Base-by-base conservation (phyloP, 2,329 filamentous ascomycete genomes). In the Verticillium dahliae region DNA sequence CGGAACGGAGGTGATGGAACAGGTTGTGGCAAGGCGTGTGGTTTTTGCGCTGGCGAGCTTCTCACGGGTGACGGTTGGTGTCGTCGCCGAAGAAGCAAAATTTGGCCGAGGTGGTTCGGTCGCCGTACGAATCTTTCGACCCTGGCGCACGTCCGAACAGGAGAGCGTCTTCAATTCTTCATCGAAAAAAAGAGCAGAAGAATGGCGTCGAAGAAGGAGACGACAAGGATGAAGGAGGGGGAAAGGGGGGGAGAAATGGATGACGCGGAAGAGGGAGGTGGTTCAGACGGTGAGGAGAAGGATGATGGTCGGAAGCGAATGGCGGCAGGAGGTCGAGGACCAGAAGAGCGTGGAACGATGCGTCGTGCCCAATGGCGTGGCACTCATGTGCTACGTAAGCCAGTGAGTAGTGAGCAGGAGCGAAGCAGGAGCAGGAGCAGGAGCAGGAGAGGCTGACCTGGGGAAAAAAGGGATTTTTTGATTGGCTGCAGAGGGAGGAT, bases 201-300 rank as follows among this genome's bases (percentile, higher is more conserved):
- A 27, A 27, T 27, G 27, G 27, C 27, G 27, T 27, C 27, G 31
- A 57, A 5, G 56, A 38, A 39, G 15, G 38, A 37, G 14, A 50
- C 6, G 11, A 14, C 18, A 41, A 27, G 18, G 56, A 56, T 15
- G 27, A 15, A 39, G 35, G 55, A 57, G 15, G 55, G 14, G 39
- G 27, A 50, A 27, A 37, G 34, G 38, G 57, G 57, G 27, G 27
- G 27, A 27, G 15, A 37, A 50, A 58, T 50, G 55, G 55, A 57
- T 57, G 34, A 57, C 55, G 34, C 55, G 55, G n/a, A 33, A 22
- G 15, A 18, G n/a, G 37, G 15, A 18, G n/a, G 45, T 50, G n/a
- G 39, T 31, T 34, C 6, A 45, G 57, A 18, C 57, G 45, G 57
- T 58, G 57, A 58, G 57, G 57, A 58, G 57, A 50, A 58, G 57